A percentile compares a stretch with the other conserved stretches of the same genome.
Conservation (phyloP, 2,329 filamentous ascomycete species). For the Talaromyces sp. region DNA sequence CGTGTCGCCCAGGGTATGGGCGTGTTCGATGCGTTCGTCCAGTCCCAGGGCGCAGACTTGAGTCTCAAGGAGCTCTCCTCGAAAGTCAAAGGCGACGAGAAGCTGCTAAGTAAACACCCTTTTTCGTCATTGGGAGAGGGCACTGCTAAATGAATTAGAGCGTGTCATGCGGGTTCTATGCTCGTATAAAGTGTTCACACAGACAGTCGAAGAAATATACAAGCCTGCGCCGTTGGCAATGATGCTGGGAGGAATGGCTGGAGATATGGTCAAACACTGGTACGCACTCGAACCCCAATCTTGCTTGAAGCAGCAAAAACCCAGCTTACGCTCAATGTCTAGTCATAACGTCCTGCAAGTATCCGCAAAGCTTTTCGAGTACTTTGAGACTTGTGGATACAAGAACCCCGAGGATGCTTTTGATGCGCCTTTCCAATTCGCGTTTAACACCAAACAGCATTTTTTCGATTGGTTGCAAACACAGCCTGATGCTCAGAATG, state of each 20-base stretch:
- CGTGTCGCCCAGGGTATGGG: conserved; percentile 12
- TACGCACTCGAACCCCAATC: neutral
- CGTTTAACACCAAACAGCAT: conserved; percentile 22
- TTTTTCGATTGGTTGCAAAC: conserved; percentile 29
- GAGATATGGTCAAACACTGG: neutral
- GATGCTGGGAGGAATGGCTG: neutral
- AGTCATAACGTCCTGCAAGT: conserved; percentile 19
- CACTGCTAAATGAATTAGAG: neutral
- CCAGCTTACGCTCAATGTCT: neutral
- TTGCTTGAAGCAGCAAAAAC: neutral
- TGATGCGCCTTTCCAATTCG: conserved; percentile 29
- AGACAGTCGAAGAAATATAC: neutral
- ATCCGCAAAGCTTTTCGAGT: conserved; percentile 23
- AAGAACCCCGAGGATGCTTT: conserved; percentile 26
- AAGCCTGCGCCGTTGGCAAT: neutral
- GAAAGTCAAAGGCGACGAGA: conserved; percentile 7
- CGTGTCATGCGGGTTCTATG: neutral
- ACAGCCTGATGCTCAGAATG: conserved; percentile 20
- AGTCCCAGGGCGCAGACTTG: neutral
- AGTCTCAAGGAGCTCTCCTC: neutral
- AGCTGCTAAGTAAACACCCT: neutral
- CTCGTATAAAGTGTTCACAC: neutral
- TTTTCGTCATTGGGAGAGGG: neutral
- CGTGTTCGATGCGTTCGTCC: conserved; percentile 2
- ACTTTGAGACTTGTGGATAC: conserved; percentile 29